A percentile compares a stretch with the other conserved stretches of the same genome.
Conservation (phyloP, 2,329 filamentous ascomycete species). For the Monilinia vaccinii-corymbosi region DNA sequence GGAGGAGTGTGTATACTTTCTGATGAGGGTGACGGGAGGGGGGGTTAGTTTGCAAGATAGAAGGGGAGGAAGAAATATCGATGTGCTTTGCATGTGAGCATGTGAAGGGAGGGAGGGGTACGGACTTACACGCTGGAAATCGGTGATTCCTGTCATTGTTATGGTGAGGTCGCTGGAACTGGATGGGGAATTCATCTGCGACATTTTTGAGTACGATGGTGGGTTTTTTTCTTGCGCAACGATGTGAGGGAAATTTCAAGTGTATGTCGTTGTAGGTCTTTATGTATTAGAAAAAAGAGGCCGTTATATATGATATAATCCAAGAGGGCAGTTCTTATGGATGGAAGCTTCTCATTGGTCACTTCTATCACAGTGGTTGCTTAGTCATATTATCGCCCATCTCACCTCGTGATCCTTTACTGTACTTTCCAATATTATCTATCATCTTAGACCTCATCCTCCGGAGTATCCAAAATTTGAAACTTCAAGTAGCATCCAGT, state of each 20-base stretch:
- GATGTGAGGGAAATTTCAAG: neutral
- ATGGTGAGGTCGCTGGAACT: slow-evolving; percentile 6
- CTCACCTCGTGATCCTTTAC: neutral
- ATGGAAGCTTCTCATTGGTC: neutral
- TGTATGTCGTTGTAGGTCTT: too few relatives aligned
- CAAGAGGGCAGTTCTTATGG: neutral
- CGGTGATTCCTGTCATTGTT: slow-evolving; percentile 18
- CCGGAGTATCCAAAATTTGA: neutral
- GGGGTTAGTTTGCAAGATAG: too few relatives aligned
- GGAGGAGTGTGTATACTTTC: slow-evolving; percentile 46
- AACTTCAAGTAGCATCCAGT: accelerated
- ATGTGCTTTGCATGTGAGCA: too few relatives aligned
- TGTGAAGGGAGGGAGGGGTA: neutral
- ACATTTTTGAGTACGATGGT: neutral
- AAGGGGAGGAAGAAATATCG: neutral
- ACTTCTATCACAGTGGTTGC: slow-evolving; percentile 1
- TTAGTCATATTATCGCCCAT: neutral
- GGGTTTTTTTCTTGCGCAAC: neutral
- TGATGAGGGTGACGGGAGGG: too few relatives aligned
- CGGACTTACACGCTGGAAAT: slow-evolving; percentile 19
- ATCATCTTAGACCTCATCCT: neutral
- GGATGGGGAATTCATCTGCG: neutral
- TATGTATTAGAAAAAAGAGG: neutral
- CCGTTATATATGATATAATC: neutral
- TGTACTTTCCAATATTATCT: neutral